Percentiles rank a stretch among this genome's conserved stretches.
phyloP scores from a whole-genome alignment of 164 flowering plant genomes.

The Umbellularia californica region DNA sequence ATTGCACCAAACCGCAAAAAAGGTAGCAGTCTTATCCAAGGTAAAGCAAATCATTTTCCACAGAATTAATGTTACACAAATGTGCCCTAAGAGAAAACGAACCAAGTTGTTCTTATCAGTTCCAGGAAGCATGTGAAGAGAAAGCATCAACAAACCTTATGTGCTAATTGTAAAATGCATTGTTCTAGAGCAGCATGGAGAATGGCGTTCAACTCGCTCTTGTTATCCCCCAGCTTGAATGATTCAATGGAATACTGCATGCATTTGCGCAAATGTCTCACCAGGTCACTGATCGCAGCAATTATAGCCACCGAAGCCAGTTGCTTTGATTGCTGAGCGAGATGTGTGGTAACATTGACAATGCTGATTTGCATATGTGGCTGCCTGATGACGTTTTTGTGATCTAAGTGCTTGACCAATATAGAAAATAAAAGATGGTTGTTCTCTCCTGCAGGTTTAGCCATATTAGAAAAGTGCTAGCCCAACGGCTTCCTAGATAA shows the following conservation, averaged over 20 bases:
- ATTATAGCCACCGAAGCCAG: constrained; percentile 52
- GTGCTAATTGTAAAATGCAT: constrained; percentile 59
- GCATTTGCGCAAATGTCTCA: constrained; percentile 75
- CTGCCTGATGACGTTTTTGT: constrained; percentile 62
- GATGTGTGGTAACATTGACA: constrained; percentile 41
- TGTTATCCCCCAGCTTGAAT: constrained; percentile 27
- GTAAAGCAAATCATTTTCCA: too few relatives aligned
- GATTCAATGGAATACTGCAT: constrained; percentile 58
- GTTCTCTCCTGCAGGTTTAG: constrained; percentile 46
- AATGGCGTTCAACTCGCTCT: constrained; percentile 34
- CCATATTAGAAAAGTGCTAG: constrained; percentile 1
- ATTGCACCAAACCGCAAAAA: too few relatives aligned
- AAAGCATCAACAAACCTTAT: constrained; percentile 45
- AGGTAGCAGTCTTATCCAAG: too few relatives aligned
- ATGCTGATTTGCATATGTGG: constrained; percentile 53
- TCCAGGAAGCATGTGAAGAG: neutral
- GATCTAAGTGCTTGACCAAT: constrained; percentile 87
- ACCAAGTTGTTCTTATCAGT: neutral
- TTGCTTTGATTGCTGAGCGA: constrained; percentile 48
- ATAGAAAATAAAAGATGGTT: constrained; percentile 61
- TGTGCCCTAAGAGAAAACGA: too few relatives aligned
- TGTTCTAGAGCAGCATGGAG: constrained; percentile 63
- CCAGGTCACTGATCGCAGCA: constrained; percentile 64
- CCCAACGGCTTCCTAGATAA: neutral
- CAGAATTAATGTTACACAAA: too few relatives aligned